These are phyloP conservation scores for Zelonia costaricensis DNA, from an alignment of 208 protist genomes.

Conservation along the genomic window DNA sequence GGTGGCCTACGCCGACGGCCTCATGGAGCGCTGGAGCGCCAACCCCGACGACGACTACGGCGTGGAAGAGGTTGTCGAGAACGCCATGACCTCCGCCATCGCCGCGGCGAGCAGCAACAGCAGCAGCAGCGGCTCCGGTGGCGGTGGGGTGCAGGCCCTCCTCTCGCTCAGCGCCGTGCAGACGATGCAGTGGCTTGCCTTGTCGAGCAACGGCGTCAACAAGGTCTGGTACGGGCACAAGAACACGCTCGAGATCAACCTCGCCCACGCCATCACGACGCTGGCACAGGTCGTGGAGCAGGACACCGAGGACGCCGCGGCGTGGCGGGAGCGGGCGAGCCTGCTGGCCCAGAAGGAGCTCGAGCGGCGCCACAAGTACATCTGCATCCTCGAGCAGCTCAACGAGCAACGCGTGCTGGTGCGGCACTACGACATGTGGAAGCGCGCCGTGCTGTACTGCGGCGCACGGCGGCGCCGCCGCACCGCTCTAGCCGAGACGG, in stretches of 20 bases:
- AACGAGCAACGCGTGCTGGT: conserved; percentile 58
- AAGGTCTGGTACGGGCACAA: conserved; percentile 84
- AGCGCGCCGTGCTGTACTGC: conserved; percentile 17
- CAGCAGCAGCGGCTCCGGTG: not conserved
- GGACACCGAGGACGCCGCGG: conserved; percentile 69
- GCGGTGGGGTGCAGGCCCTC: conserved; percentile 28
- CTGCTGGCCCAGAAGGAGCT: conserved; percentile 55
- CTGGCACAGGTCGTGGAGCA: conserved; percentile 68
- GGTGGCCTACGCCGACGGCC: conserved; percentile 76
- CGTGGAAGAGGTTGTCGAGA: conserved; percentile 74
- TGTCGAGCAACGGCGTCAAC: conserved; percentile 88
- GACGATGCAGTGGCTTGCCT: conserved; percentile 75
- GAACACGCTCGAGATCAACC: conserved; percentile 70
- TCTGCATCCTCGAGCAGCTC: conserved; percentile 57
- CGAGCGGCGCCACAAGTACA: conserved; percentile 63
- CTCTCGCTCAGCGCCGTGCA: conserved; percentile 60
- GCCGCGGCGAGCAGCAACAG: not conserved
- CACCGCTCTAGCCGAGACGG: conserved; percentile 23
- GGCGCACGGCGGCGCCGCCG: conserved; percentile 3
- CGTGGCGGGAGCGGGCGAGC: conserved; percentile 60
- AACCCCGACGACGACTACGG: conserved; percentile 86
- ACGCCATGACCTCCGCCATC: conserved; percentile 23
- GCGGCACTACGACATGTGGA: conserved; percentile 66
- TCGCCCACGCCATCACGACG: conserved; percentile 46
- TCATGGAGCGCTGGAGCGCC: conserved; percentile 85